These are phyloP conservation scores for Penicillium ucsense DNA, from an alignment of 495 filamentous ascomycete genomes.

Conservation along the genomic window DNA sequence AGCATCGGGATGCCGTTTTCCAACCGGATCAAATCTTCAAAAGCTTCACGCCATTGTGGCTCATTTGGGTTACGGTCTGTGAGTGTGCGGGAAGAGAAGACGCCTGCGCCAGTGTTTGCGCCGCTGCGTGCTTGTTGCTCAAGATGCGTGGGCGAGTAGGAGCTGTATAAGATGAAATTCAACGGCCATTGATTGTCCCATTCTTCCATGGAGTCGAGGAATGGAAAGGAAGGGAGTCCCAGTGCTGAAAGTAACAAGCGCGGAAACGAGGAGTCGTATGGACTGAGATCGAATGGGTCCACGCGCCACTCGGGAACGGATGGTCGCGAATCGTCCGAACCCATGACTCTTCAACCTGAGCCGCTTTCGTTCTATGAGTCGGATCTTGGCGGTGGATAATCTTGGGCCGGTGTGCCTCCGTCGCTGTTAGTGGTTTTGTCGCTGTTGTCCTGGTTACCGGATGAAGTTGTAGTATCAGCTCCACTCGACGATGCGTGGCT, in stretches of 20 bases:
- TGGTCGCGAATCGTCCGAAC: no score
- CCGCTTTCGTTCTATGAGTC: conserved; percentile 1
- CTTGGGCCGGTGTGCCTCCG: conserved; percentile 2
- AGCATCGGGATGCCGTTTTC: conserved; percentile 40
- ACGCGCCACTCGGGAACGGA: conserved; percentile 2
- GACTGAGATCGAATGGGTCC: conserved; percentile 20
- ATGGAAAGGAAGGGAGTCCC: conserved; percentile 4
- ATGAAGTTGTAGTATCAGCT: conserved; percentile 3
- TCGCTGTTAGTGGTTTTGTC: conserved; percentile 2
- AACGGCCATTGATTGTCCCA: conserved; percentile 26
- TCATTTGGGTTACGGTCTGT: conserved; percentile 23
- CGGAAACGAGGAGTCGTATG: conserved; percentile 20
- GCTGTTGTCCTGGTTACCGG: conserved; percentile 1
- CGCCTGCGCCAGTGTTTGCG: conserved; percentile 17
- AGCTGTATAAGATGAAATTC: conserved; percentile 32
- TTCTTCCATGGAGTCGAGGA: no score
- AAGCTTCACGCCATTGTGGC: conserved; percentile 44
- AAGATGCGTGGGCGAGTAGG: conserved; percentile 44
- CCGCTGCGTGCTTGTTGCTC: conserved; percentile 28
- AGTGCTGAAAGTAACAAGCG: background rate
- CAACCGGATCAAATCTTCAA: conserved; percentile 44
- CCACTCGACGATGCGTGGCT: conserved; percentile 5
- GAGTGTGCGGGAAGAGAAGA: conserved; percentile 24
- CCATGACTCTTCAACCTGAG: no score
- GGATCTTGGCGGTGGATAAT: conserved; percentile 7